These are phyloP conservation scores for Pyrus hybrid DNA, from an alignment of 331 rosid genomes.

Conservation along the genomic window DNA sequence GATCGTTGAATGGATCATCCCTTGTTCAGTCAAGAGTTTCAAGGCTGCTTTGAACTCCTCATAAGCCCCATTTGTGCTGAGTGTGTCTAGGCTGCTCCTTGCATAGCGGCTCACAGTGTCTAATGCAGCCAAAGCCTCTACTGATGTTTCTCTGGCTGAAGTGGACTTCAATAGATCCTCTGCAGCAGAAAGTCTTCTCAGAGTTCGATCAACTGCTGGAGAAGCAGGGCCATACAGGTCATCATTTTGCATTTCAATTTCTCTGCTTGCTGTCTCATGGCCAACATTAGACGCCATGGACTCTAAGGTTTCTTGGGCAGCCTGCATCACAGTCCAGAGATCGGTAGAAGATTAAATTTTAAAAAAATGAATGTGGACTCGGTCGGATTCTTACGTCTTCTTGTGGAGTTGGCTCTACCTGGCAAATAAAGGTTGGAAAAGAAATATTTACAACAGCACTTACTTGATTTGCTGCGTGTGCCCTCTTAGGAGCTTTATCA, in stretches of 20 bases:
- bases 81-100: neutral
- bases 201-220: neutral
- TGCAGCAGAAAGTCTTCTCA: neutral
- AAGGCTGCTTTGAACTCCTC: neutral
- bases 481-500: no score
- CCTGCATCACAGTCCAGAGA: no score
- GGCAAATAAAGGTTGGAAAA: no score
- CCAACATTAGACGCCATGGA: no score
- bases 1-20: neutral
- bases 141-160: neutral
- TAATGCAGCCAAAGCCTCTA: neutral
- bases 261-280: no score
- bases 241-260: no score
- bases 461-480: slow-evolving; percentile 61
- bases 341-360: no score
- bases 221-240: neutral
- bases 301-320: no score
- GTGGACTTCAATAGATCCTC: neutral
- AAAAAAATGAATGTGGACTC: no score
- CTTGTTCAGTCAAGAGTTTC: neutral
- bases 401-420: no score
- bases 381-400: no score
- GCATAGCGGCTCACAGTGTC: neutral
- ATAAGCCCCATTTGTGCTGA: neutral
- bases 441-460: neutral